These are phyloP conservation scores for Auriculariales sp. DNA, from an alignment of 768 basidiomycete genomes.

Conservation along the genomic window DNA sequence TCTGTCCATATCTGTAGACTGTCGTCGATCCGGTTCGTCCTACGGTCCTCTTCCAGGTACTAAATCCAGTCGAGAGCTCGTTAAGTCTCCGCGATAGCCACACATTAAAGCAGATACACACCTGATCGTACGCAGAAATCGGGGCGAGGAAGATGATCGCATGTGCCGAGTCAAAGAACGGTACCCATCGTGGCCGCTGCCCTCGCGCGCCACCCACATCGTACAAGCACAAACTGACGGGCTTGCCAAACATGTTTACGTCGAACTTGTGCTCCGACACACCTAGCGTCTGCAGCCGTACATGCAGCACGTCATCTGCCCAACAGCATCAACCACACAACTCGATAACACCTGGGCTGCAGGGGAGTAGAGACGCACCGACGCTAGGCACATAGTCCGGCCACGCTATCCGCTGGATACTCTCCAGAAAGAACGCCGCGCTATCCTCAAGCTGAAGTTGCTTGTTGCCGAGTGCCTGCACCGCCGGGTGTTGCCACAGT, in stretches of 20 bases:
- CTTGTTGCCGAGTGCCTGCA: slow-evolving; percentile 38
- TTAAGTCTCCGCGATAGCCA: neutral
- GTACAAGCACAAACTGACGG: slow-evolving; percentile 65
- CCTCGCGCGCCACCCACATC: slow-evolving; percentile 74
- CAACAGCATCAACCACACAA: too few species aligned
- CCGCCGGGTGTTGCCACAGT: slow-evolving; percentile 59
- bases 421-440: slow-evolving; percentile 56
- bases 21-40: slow-evolving; percentile 68
- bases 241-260: slow-evolving; percentile 43
- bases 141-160: slow-evolving; percentile 81
- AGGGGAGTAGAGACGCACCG: slow-evolving; percentile 28
- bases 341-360: slow-evolving; percentile 32
- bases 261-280: slow-evolving; percentile 66
- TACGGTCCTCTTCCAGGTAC: slow-evolving; percentile 73
- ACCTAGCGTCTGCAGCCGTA: slow-evolving; percentile 67
- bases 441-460: slow-evolving; percentile 61
- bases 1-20: slow-evolving; percentile 64
- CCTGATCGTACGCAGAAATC: slow-evolving; percentile 80
- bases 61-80: slow-evolving; percentile 21
- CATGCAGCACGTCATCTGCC: slow-evolving; percentile 68
- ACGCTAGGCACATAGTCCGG: slow-evolving; percentile 59
- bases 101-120: slow-evolving; percentile 14
- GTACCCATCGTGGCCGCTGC: slow-evolving; percentile 72
- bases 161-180: slow-evolving; percentile 67
- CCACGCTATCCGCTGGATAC: slow-evolving; percentile 48